A percentile compares a stretch with the other conserved stretches of the same genome.
These are phyloP conservation scores for Cornus controversa DNA, from an alignment of 148 eudicot species.

Conservation along the genomic window DNA sequence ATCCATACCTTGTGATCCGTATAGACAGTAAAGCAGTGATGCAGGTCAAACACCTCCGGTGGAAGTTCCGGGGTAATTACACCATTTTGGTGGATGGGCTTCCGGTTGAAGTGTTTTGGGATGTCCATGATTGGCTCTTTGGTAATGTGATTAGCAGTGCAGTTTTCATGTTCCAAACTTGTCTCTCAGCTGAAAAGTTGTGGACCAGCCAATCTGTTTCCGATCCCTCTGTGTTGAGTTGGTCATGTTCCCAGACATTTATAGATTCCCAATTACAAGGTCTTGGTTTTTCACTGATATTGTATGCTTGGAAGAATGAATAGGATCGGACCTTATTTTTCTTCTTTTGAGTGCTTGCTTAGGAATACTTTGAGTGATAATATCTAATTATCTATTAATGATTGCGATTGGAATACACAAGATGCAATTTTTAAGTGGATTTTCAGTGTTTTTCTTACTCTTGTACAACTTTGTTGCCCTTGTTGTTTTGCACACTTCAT, in stretches of 20 bases:
- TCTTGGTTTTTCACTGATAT: slow-evolving; percentile 25
- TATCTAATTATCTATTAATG: neutral
- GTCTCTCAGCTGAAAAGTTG: slow-evolving; percentile 10
- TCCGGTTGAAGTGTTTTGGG: slow-evolving; percentile 34
- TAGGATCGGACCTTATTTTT: neutral
- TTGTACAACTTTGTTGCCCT: neutral
- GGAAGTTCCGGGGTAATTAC: slow-evolving; percentile 36
- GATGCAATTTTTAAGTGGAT: neutral
- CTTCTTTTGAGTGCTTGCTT: neutral
- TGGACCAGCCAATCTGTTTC: neutral
- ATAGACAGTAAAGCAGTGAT: slow-evolving; percentile 19
- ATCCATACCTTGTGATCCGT: slow-evolving; percentile 15
- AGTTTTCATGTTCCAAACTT: slow-evolving; percentile 25
- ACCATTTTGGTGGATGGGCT: slow-evolving; percentile 29
- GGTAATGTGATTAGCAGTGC: slow-evolving; percentile 11
- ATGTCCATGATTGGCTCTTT: slow-evolving; percentile 30
- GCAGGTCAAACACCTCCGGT: slow-evolving; percentile 21
- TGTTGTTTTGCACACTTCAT: neutral
- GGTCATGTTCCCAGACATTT: slow-evolving; percentile 1
- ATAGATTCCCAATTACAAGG: slow-evolving; percentile 14
- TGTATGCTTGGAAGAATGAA: slow-evolving; percentile 38
- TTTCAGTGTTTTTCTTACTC: neutral
- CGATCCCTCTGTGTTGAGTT: slow-evolving; percentile 4
- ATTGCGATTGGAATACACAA: neutral
- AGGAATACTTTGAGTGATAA: neutral